Conservation (phyloP, 2,329 filamentous ascomycete genomes). For the Sclerotinia trifoliorum region DNA sequence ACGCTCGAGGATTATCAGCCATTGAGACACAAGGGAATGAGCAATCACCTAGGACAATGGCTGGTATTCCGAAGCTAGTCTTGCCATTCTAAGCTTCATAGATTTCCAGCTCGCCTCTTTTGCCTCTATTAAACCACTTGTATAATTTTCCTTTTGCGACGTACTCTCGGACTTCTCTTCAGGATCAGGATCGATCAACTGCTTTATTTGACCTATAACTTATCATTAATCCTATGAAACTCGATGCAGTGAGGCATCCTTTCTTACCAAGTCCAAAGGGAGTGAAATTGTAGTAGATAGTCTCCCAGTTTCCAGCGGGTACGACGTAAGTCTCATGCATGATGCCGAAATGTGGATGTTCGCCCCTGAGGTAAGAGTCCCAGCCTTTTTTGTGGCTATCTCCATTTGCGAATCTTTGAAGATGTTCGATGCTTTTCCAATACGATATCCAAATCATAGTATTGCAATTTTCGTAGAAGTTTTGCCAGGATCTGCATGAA, state of each 20-base stretch:
- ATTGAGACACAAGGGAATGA: background rate
- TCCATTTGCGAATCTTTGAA: background rate
- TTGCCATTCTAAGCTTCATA: background rate
- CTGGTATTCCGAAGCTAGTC: background rate
- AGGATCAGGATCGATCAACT: background rate
- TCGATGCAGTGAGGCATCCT: background rate
- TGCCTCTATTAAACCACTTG: background rate
- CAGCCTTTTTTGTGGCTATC: background rate
- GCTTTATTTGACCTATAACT: background rate
- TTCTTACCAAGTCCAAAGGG: background rate
- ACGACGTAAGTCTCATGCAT: conserved; percentile 1
- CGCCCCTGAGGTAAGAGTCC: background rate
- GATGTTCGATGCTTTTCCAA: background rate
- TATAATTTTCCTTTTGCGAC: background rate
- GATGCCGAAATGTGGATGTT: background rate
- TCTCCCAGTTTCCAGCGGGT: background rate
- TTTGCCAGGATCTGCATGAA: background rate
- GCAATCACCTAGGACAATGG: background rate
- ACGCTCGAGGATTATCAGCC: background rate
- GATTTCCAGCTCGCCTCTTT: background rate
- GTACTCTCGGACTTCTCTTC: background rate
- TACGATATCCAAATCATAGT: background rate
- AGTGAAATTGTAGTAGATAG: background rate
- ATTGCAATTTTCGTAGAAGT: background rate
- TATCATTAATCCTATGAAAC: background rate